These are phyloP conservation scores for Diaporthe ilicicola DNA, from an alignment of 2,329 filamentous ascomycete genomes.

Conservation along the genomic window DNA sequence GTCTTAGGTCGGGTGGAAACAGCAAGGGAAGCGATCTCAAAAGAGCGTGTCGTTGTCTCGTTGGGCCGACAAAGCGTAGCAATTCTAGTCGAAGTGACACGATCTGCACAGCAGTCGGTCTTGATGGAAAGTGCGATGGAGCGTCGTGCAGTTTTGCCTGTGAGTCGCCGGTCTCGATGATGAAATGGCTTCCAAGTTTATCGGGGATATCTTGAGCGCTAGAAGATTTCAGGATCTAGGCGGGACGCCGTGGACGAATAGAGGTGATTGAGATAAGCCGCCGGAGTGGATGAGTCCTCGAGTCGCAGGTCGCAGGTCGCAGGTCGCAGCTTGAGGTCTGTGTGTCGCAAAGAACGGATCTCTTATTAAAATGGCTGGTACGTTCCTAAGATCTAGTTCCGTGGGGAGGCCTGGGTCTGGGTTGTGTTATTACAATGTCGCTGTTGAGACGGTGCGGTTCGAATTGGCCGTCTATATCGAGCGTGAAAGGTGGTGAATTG, in stretches of 20 bases:
- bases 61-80: background rate
- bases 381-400: conserved; percentile 15
- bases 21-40: background rate
- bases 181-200: conserved; percentile 2
- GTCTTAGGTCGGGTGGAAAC: background rate
- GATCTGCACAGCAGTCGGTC: conserved; percentile 30
- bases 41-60: background rate
- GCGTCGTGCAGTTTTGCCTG: background rate
- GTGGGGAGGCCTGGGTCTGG: conserved; percentile 11
- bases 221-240: conserved; percentile 21
- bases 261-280: conserved; percentile 28
- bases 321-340: conserved; percentile 29
- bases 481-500: background rate
- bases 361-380: conserved; percentile 28
- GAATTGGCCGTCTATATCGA: conserved; percentile 3
- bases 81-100: conserved; percentile 8
- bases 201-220: background rate
- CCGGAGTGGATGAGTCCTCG: conserved; percentile 12
- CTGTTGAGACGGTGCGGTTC: background rate
- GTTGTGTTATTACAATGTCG: conserved; percentile 12
- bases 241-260: conserved; percentile 11
- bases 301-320: conserved; percentile 16
- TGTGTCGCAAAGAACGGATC: conserved; percentile 24
- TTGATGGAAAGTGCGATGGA: conserved; percentile 1
- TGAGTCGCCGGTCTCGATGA: background rate